Percentiles rank a stretch among this genome's conserved stretches.
Conservation (phyloP, 2,329 filamentous ascomycete species). For the Apiospora phragmitis region DNA sequence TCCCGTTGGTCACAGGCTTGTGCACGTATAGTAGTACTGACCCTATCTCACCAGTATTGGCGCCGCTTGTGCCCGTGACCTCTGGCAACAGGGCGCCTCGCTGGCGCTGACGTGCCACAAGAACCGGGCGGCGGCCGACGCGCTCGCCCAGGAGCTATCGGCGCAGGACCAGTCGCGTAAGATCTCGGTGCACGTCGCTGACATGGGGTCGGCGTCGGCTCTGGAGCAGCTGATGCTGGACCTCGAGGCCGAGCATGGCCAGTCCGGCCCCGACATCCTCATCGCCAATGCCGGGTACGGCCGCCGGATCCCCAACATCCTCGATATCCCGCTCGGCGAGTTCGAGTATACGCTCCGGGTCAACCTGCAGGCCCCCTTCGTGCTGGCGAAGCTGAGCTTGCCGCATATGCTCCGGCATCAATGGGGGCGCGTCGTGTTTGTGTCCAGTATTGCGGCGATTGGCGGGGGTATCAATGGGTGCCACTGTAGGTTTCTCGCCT, state of each 20-base stretch:
- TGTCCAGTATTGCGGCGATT: constrained; percentile 63
- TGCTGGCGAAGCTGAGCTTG: constrained; percentile 60
- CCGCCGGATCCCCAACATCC: constrained; percentile 55
- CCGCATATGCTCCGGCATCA: constrained; percentile 58
- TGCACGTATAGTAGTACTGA: background rate
- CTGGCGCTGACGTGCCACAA: constrained; percentile 34
- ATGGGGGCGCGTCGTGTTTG: constrained; percentile 66
- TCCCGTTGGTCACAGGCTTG: background rate
- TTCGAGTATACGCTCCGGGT: constrained; percentile 64
- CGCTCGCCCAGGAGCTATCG: constrained; percentile 28
- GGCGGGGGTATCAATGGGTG: constrained; percentile 66
- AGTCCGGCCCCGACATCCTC: constrained; percentile 59
- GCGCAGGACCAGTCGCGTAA: constrained; percentile 28
- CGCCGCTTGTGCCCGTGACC: constrained; percentile 31
- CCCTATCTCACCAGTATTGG: constrained; percentile 29
- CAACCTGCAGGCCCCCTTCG: constrained; percentile 63
- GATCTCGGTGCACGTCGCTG: constrained; percentile 57
- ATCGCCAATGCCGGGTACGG: constrained; percentile 68
- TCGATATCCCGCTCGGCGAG: constrained; percentile 63
- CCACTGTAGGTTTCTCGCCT: constrained; percentile 34
- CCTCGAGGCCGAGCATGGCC: constrained; percentile 52
- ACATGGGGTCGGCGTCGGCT: constrained; percentile 54
- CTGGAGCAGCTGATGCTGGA: constrained; percentile 55
- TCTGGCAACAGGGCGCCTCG: constrained; percentile 35
- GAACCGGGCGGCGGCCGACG: constrained; percentile 29